Base-by-base conservation (phyloP, 1,139 yeast genomes). In the Geotrichum fermentans region DNA sequence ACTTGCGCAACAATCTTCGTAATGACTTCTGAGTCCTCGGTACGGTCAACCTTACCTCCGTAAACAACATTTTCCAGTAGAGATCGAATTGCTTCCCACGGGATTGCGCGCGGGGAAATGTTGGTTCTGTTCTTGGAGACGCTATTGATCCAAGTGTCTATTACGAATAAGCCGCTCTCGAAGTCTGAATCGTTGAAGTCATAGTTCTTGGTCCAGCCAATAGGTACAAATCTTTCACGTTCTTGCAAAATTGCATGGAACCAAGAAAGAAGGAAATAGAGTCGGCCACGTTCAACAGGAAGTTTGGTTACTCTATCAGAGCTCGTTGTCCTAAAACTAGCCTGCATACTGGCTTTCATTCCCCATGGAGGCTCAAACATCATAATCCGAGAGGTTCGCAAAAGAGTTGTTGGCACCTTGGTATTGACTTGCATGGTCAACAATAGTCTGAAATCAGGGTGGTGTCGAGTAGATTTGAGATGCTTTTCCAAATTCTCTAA, bases 161-260 rank as follows among this genome's bases (percentile, higher is more conserved):
- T 64, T 2, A 79, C 70, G 44, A 59, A 62, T 11, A 71, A 56
- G 1, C 79, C 82, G 33, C 79, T 72, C n/a, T 70, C 69, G 53
- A 83, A 76, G 61, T 89, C 96, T n/a, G 82, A 68, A 53, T 85
- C 88, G 60, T 79, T 84, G 58, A 88, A 77, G 53, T 84, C 95
- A 60, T 85, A 83, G 6, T 58, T 60, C 57, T 76, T 75, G 1
- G 69, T 60, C 66, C 86, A 84, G 0, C 94, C 86, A 5, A 76
- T 61, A 0, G 92, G 89, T 1, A 73, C 73, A 56, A 73, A 83
- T 40, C 83, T 72, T 40, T 77, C 64, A 48, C 87, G 67, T 53
- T 82, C 88, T 40, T 73, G 73, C 2, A 87, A 58, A 1, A 82
- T 58, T 0, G 84, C 73, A 62, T 87, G 95, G 55, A 75, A 75